phyloP scores from a whole-genome alignment of 768 basidiomycete genomes.

The Tulasnella calospora region DNA sequence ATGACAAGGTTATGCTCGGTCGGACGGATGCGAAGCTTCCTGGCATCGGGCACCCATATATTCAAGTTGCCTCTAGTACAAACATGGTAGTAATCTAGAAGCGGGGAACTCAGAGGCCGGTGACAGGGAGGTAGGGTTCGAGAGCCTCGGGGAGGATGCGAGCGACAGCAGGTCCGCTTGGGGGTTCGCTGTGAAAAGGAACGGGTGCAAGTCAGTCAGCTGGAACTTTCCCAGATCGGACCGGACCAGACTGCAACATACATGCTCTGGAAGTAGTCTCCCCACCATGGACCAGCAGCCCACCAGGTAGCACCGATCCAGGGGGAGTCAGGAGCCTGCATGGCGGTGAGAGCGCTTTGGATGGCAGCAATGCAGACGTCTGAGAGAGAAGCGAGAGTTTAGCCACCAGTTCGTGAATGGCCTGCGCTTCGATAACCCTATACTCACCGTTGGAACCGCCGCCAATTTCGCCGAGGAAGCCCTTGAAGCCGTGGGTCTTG shows the following conservation, averaged over 20 bases:
- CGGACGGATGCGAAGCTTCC: too few species aligned
- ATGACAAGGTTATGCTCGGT: too few species aligned
- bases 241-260: neutral
- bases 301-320: slow-evolving; percentile 45
- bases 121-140: slow-evolving; percentile 43
- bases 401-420: neutral
- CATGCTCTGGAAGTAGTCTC: slow-evolving; percentile 16
- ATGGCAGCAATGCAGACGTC: slow-evolving; percentile 47
- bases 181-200: slow-evolving; percentile 40
- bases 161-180: slow-evolving; percentile 50
- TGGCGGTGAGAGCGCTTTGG: slow-evolving; percentile 51
- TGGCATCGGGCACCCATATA: too few species aligned
- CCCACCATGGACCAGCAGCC: slow-evolving; percentile 23
- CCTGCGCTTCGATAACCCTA: neutral
- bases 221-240: neutral
- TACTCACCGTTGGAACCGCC: slow-evolving; percentile 39
- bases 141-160: slow-evolving; percentile 53
- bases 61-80: too few species aligned
- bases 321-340: slow-evolving; percentile 49
- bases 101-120: neutral
- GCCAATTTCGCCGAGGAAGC: slow-evolving; percentile 61
- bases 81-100: too few species aligned
- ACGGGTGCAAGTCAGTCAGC: neutral
- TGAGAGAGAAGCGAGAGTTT: slow-evolving; percentile 19
- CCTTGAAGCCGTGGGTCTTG: slow-evolving; percentile 54